Evolutionary conservation across 768 basidiomycete genomes (phyloP), one percentile per base, ranked within the genome.

Genomic region (Hydnomerulius pinastri): DNA sequence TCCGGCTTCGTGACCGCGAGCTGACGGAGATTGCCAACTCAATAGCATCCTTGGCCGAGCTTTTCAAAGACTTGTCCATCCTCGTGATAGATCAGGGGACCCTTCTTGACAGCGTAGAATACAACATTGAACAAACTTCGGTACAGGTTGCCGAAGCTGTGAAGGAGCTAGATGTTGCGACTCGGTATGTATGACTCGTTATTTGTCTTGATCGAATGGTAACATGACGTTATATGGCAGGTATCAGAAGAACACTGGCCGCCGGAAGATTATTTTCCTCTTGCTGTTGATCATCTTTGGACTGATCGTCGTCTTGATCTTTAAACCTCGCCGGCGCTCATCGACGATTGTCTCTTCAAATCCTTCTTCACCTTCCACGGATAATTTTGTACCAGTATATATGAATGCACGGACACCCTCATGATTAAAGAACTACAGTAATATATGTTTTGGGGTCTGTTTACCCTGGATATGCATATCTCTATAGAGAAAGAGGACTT

Each of bases 51-150:
- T 79, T 99, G 24, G 95, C 95, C 1, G 96, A 96, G 62, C 79
- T 99, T 43, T 99, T 99, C 80, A 93, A 96, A 62, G 97, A 99
- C 65, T 77, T 99, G 39, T 90, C 89, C 12, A 80, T 80, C 29
- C 82, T 99, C 48, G 92, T 99, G 51, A 98, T 98, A 55, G 97
- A 98, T 71, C 97, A 99, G 64, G 97, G 97, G 24, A 98, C 96
- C 24, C 80, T 99, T 27, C 78, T 98, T 48, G 97, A 98, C 71
- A 93, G 92, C 30, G 81, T 98, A 48, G 97, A 99, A 70, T 99
- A 92, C 72, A 99, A 99, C 66, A 90, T 99, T 45, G 93, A 98
- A 68, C 87, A 90, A 68, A 91, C 95, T 4, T 87, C 87, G 15
- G 80, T 81, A 27, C 83, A 92, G 44, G 78, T 95, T 65, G 71